Conservation (phyloP, 345 rosid species). For the Boechera divaricarpa region DNA sequence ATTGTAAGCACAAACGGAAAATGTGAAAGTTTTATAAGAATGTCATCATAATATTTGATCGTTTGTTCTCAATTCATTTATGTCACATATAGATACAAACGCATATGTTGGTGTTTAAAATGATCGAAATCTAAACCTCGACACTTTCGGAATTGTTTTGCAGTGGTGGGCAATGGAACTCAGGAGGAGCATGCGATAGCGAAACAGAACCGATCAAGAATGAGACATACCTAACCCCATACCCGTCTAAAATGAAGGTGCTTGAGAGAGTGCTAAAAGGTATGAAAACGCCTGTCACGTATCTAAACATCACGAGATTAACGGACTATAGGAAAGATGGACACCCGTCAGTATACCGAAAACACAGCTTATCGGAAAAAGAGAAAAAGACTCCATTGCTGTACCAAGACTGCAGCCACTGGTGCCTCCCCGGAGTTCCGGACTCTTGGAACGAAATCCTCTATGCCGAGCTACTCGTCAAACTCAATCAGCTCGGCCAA, state of each 20-base stretch:
- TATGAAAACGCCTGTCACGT: conserved; percentile 82
- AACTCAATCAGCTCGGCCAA: conserved; percentile 37
- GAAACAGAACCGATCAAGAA: conserved; percentile 90
- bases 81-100: too few species aligned
- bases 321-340: conserved; percentile 92
- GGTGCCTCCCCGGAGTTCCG: conserved; percentile 93
- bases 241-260: conserved; percentile 78
- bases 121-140: neutral
- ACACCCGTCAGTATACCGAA: conserved; percentile 88
- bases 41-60: too few species aligned
- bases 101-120: neutral
- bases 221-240: conserved; percentile 63
- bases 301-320: conserved; percentile 84
- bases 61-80: too few species aligned
- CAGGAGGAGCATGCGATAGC: conserved; percentile 90
- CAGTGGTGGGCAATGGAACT: conserved; percentile 99
- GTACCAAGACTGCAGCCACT: conserved; percentile 91
- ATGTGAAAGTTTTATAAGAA: too few species aligned
- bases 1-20: too few species aligned
- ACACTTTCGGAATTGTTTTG: conserved; percentile 10
- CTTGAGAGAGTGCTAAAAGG: conserved; percentile 72
- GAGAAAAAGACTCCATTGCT: conserved; percentile 60
- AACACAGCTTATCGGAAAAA: conserved; percentile 50
- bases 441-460: conserved; percentile 88
- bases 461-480: conserved; percentile 73